Conservation (phyloP, 2,329 filamentous ascomycete species). For the Cladosporium halotolerans region DNA sequence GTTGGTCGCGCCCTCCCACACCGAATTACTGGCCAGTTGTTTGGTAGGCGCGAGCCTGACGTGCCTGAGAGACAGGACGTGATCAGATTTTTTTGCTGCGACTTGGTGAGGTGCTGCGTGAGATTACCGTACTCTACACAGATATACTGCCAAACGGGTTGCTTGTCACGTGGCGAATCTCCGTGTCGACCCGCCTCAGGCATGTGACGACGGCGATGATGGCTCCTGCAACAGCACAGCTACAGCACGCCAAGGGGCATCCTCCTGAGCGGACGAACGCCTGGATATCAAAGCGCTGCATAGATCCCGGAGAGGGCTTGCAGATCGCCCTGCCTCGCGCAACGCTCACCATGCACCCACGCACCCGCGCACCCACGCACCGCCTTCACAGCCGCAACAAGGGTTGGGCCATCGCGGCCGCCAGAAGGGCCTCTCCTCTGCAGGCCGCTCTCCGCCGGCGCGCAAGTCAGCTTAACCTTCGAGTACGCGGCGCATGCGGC, state of each 20-base stretch:
- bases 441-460: no score
- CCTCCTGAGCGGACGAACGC: conserved; percentile 2
- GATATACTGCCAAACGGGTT: background rate
- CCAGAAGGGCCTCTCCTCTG: no score
- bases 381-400: background rate
- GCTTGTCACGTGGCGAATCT: background rate
- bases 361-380: background rate
- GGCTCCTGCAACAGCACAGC: no score
- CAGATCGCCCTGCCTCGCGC: conserved; percentile 6
- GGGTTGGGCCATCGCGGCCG: no score
- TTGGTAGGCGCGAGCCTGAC: background rate
- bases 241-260: background rate
- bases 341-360: no score
- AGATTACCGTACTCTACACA: background rate
- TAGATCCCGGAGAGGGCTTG: conserved; percentile 5
- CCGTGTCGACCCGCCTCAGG: background rate
- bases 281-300: conserved; percentile 5
- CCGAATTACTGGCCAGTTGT: background rate
- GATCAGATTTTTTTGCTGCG: background rate
- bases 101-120: background rate
- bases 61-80: background rate
- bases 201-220: background rate
- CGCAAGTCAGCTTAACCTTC: no score
- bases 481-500: no score
- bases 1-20: background rate